phyloP scores from a whole-genome alignment of 2,329 filamentous ascomycete species.

The Hymenoscyphus fructigenus region DNA sequence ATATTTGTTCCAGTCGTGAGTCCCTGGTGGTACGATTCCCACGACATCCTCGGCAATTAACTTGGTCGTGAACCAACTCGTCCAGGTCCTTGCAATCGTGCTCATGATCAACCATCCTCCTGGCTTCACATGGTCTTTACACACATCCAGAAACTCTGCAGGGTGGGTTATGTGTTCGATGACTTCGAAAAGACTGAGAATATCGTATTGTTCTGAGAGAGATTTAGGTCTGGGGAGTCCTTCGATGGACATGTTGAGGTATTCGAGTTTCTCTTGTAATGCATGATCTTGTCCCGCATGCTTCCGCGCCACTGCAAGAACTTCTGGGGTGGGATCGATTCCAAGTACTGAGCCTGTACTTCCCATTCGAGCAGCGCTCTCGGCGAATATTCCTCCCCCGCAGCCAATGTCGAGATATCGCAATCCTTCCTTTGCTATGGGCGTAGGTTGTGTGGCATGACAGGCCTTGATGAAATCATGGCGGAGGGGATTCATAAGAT shows the following conservation, averaged over 20 bases:
- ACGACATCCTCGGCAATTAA: slow-evolving; percentile 85
- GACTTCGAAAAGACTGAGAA: slow-evolving; percentile 90
- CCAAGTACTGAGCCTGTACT: slow-evolving; percentile 66
- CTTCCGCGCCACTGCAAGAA: slow-evolving; percentile 70
- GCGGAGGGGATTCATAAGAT: slow-evolving; percentile 96
- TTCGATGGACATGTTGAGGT: slow-evolving; percentile 78
- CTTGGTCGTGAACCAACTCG: slow-evolving; percentile 90
- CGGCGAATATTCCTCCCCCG: slow-evolving; percentile 94
- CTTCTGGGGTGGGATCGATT: slow-evolving; percentile 74
- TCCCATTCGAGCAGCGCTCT: slow-evolving; percentile 71
- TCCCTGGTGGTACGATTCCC: slow-evolving; percentile 85
- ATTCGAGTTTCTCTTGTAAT: slow-evolving; percentile 63
- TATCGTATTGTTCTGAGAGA: slow-evolving; percentile 59
- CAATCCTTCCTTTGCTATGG: slow-evolving; percentile 45
- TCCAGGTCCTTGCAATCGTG: slow-evolving; percentile 88
- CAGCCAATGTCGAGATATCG: slow-evolving; percentile 90
- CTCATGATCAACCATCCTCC: slow-evolving; percentile 92
- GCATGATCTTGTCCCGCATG: slow-evolving; percentile 75
- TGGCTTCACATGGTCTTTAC: slow-evolving; percentile 75
- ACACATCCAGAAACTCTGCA: slow-evolving; percentile 68
- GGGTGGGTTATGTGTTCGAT: slow-evolving; percentile 87
- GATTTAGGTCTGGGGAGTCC: slow-evolving; percentile 49
- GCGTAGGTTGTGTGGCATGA: slow-evolving; percentile 53
- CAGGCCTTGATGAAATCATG: slow-evolving; percentile 87
- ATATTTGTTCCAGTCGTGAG: slow-evolving; percentile 96